Conservation (phyloP, 257 asterid genomes). For the Rauvolfia tetraphylla region DNA sequence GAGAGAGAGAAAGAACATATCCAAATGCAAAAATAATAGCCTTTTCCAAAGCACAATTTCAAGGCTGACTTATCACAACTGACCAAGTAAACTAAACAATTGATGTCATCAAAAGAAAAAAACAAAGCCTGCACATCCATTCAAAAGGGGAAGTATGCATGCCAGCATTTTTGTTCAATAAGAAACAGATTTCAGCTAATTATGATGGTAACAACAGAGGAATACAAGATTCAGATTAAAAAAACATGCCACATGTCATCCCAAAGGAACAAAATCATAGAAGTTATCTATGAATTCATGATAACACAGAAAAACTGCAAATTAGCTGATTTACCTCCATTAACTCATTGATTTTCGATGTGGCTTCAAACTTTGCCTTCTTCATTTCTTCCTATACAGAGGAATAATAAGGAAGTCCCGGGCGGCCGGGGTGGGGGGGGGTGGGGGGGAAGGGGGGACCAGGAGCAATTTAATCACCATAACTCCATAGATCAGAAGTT, state of each 20-base stretch:
- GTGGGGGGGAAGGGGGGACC: neutral
- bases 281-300: neutral
- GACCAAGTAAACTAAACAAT: neutral
- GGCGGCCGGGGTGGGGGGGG: too few species aligned
- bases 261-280: neutral
- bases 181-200: neutral
- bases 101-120: neutral
- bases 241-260: neutral
- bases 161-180: neutral
- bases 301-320: neutral
- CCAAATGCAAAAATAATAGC: neutral
- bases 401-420: slow-evolving; percentile 10
- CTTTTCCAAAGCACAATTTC: neutral
- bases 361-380: slow-evolving; percentile 74
- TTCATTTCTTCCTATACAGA: slow-evolving; percentile 77
- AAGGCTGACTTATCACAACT: neutral
- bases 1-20: neutral
- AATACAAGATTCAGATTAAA: neutral
- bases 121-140: neutral
- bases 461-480: slow-evolving; percentile 7
- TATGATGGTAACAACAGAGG: neutral
- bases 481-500: neutral
- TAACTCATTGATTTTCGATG: slow-evolving; percentile 58
- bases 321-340: slow-evolving; percentile 47
- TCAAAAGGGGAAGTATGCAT: neutral